These are phyloP conservation scores for Blechomonas ayalai DNA, from an alignment of 208 protist species.

Conservation along the genomic window DNA sequence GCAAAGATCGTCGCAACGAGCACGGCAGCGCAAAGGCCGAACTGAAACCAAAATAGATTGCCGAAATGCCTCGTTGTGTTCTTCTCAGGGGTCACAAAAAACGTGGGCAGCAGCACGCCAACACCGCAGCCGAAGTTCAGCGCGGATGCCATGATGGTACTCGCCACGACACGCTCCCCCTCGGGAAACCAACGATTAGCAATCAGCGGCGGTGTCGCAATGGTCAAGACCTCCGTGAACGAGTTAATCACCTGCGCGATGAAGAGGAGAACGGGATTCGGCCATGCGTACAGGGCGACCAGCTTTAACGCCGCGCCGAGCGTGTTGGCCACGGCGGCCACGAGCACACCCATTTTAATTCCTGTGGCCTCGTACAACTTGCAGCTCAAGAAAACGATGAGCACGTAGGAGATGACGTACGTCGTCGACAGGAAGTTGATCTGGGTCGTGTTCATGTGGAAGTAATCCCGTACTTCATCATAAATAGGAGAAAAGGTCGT, in stretches of 20 bases:
- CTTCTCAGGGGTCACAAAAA: slow-evolving; percentile 55
- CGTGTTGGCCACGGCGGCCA: slow-evolving; percentile 38
- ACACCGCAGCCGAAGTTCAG: slow-evolving; percentile 67
- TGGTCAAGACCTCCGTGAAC: slow-evolving; percentile 63
- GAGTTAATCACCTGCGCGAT: slow-evolving; percentile 62
- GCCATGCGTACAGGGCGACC: slow-evolving; percentile 53
- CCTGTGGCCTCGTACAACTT: slow-evolving; percentile 69
- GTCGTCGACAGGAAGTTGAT: slow-evolving; percentile 66
- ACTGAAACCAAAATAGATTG: slow-evolving; percentile 70
- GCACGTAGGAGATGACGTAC: slow-evolving; percentile 76
- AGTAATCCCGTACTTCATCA: slow-evolving; percentile 40
- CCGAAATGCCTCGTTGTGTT: slow-evolving; percentile 40
- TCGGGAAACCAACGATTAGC: slow-evolving; percentile 72
- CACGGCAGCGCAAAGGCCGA: slow-evolving; percentile 22
- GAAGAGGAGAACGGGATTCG: slow-evolving; percentile 40
- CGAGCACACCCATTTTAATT: slow-evolving; percentile 40
- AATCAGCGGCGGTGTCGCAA: slow-evolving; percentile 72
- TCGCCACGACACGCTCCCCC: slow-evolving; percentile 54
- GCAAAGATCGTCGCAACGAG: slow-evolving; percentile 47
- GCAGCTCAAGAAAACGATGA: slow-evolving; percentile 71
- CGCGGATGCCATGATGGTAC: slow-evolving; percentile 49
- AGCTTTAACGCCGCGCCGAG: slow-evolving; percentile 56
- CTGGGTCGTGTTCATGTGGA: slow-evolving; percentile 44
- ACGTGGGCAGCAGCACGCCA: slow-evolving; percentile 53
- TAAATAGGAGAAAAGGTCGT: slow-evolving; percentile 56